These are phyloP conservation scores for Artemisia argyi DNA, from an alignment of 129 eudicot genomes.

Conservation along the genomic window DNA sequence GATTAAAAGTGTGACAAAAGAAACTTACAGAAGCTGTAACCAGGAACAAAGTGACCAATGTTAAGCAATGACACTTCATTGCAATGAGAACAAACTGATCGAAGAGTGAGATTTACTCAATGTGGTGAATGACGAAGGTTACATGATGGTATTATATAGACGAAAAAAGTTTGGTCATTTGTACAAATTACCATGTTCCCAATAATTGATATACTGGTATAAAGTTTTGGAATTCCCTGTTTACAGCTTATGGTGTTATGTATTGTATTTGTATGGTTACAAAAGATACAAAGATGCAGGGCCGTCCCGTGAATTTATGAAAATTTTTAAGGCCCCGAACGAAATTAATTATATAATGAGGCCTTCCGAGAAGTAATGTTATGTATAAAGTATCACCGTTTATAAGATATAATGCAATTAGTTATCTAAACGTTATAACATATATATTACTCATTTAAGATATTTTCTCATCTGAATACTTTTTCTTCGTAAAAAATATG, in stretches of 20 bases:
- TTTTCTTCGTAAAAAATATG: no score
- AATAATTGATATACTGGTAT: conserved; percentile 10
- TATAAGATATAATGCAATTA: no score
- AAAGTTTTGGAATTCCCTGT: conserved; percentile 1
- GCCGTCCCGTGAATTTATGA: no score
- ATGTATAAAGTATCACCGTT: no score
- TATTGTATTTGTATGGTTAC: conserved; percentile 1
- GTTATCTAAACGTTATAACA: no score
- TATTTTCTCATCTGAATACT: no score
- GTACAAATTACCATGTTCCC: conserved; percentile 8
- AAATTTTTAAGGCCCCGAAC: no score
- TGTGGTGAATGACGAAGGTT: conserved; percentile 2
- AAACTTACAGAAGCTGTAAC: conserved; percentile 23
- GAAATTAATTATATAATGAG: no score
- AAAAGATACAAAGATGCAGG: not conserved
- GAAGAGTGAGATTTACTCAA: not conserved
- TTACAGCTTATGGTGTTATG: conserved; percentile 3
- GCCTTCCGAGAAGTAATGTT: no score
- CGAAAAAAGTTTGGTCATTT: not conserved
- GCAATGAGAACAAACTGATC: not conserved
- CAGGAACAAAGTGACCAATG: conserved; percentile 15
- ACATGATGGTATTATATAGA: conserved; percentile 20
- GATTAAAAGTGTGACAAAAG: not conserved
- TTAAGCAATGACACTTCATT: conserved; percentile 21
- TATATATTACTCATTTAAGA: no score